Percentiles rank a stretch among this genome's conserved stretches.
Conservation (phyloP, 2,329 filamentous ascomycete species). For the Fusarium virguliforme region DNA sequence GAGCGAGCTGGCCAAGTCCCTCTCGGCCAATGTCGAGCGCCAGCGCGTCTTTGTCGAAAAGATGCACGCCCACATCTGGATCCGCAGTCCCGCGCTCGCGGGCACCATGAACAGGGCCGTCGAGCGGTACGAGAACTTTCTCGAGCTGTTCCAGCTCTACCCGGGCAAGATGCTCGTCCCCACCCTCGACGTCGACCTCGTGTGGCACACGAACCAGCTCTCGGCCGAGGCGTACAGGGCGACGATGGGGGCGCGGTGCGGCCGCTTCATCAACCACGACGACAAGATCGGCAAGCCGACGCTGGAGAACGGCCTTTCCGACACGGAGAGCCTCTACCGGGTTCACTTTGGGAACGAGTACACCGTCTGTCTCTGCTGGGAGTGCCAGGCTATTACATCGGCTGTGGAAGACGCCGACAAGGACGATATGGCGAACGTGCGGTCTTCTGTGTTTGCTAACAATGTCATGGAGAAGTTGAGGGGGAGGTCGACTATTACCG, state of each 20-base stretch:
- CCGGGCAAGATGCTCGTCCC: slow-evolving; percentile 56
- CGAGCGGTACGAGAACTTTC: slow-evolving; percentile 58
- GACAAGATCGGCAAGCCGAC: slow-evolving; percentile 40
- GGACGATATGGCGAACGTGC: slow-evolving; percentile 1
- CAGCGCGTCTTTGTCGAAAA: slow-evolving; percentile 59
- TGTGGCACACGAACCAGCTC: slow-evolving; percentile 62
- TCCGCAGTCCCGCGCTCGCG: slow-evolving; percentile 54
- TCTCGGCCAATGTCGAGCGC: slow-evolving; percentile 46
- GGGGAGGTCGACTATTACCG: slow-evolving; percentile 31
- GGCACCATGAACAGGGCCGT: slow-evolving; percentile 57
- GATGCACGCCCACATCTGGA: slow-evolving; percentile 59
- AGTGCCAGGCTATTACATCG: slow-evolving; percentile 42
- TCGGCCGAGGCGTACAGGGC: slow-evolving; percentile 51
- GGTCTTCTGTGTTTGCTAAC: slow-evolving; percentile 1
- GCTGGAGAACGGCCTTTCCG: slow-evolving; percentile 28
- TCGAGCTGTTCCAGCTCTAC: slow-evolving; percentile 57
- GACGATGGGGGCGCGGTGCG: slow-evolving; percentile 33
- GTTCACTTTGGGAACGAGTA: slow-evolving; percentile 41
- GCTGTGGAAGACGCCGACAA: slow-evolving; percentile 31
- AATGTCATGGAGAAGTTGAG: slow-evolving; percentile 19
- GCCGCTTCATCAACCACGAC: slow-evolving; percentile 52
- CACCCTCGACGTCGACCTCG: slow-evolving; percentile 60
- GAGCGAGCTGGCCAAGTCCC: neutral
- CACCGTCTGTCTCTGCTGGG: slow-evolving; percentile 43
- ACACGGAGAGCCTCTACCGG: slow-evolving; percentile 37